These are phyloP conservation scores for Chrysoporthe deuterocubensis DNA, from an alignment of 2,329 filamentous ascomycete genomes.

Conservation along the genomic window DNA sequence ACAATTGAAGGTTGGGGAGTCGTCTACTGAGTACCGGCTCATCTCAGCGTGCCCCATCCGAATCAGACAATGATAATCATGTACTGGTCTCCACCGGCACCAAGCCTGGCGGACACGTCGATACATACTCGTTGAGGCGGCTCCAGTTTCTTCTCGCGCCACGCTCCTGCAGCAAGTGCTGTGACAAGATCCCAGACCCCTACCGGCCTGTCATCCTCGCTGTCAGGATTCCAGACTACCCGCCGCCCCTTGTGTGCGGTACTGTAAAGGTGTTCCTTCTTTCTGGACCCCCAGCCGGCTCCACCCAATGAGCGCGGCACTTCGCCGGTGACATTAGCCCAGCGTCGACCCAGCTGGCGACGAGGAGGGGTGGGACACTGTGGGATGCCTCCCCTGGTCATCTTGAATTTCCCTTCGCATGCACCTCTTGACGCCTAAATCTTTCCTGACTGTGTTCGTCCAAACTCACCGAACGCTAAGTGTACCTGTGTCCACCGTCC, in stretches of 20 bases:
- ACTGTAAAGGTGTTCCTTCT: constrained; percentile 5
- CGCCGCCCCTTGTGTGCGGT: background rate
- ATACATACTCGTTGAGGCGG: background rate
- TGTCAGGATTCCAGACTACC: background rate
- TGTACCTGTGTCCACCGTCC: too few species aligned
- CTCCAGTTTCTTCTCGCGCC: background rate
- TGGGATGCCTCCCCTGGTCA: constrained; percentile 8
- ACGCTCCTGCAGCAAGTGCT: background rate
- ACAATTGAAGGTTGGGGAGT: background rate
- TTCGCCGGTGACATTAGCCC: constrained; percentile 4
- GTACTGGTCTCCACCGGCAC: background rate
- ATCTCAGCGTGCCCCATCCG: background rate
- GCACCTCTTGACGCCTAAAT: background rate
- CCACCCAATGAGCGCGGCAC: constrained; percentile 12
- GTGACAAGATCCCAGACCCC: background rate
- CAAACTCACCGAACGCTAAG: background rate
- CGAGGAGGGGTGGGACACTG: constrained; percentile 9
- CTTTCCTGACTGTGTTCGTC: background rate
- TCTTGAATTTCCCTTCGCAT: constrained; percentile 1
- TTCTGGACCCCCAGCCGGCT: constrained; percentile 1
- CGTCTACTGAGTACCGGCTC: constrained; percentile 1
- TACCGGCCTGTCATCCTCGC: background rate
- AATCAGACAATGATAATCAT: background rate
- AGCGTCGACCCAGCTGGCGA: background rate
- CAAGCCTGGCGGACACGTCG: background rate